Conservation (phyloP, 2,329 filamentous ascomycete genomes). For the Didymella exigua region DNA sequence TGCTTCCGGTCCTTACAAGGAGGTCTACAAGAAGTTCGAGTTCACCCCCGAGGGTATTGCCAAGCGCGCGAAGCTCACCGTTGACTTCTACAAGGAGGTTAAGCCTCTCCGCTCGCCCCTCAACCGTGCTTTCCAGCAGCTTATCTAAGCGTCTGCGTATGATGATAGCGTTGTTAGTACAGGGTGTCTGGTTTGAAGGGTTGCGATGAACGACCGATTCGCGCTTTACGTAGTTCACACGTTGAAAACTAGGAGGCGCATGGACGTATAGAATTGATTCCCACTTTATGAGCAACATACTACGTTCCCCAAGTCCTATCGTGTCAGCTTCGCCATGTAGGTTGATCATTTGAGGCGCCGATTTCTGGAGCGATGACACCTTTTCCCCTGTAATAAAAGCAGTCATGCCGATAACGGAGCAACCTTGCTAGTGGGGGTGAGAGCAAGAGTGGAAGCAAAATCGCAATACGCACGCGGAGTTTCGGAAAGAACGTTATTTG, state of each 20-base stretch:
- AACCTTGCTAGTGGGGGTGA: neutral
- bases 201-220: conserved; percentile 23
- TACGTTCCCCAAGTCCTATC: too few species aligned
- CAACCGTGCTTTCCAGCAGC: conserved; percentile 97
- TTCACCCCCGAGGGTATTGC: conserved; percentile 96
- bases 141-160: conserved; percentile 68
- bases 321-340: too few species aligned
- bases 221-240: conserved; percentile 24
- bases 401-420: neutral
- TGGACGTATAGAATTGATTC: conserved; percentile 32
- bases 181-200: conserved; percentile 11
- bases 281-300: conserved; percentile 12
- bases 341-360: too few species aligned
- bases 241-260: conserved; percentile 21
- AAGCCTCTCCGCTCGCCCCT: conserved; percentile 87
- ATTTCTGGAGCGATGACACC: neutral
- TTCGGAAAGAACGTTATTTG: neutral
- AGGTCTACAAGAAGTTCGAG: conserved; percentile 99
- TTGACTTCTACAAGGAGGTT: conserved; percentile 97
- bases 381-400: neutral
- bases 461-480: neutral
- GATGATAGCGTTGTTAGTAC: neutral
- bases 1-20: conserved; percentile 95
- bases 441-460: neutral
- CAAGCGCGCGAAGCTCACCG: conserved; percentile 89